Conservation (phyloP, 2,329 filamentous ascomycete genomes). For the Fusarium dlaminii region DNA sequence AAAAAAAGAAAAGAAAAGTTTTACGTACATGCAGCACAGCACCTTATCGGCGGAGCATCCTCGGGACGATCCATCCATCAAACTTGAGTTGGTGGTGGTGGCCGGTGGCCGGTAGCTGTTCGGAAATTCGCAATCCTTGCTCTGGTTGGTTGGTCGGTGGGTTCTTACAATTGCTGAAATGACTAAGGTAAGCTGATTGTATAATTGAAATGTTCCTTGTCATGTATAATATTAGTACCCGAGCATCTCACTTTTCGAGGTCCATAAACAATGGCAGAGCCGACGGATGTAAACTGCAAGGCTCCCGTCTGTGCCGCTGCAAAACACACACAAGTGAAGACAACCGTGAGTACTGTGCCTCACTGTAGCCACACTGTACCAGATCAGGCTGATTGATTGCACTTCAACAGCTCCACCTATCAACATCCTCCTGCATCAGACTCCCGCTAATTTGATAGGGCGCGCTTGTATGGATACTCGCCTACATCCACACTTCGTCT, state of each 20-base stretch:
- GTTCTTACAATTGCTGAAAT: background rate
- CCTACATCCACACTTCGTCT: slow-evolving; percentile 22
- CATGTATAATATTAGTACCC: background rate
- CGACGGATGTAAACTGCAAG: slow-evolving; percentile 17
- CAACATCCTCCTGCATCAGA: slow-evolving; percentile 23
- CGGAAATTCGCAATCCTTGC: slow-evolving; percentile 27
- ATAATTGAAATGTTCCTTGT: background rate
- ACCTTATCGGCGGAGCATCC: slow-evolving; percentile 42
- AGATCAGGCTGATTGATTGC: slow-evolving; percentile 21
- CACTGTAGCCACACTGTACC: background rate
- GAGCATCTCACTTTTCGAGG: slow-evolving; percentile 5
- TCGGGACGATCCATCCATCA: slow-evolving; percentile 34
- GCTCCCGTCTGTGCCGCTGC: slow-evolving; percentile 25
- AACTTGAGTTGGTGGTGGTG: background rate
- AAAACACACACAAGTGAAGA: background rate
- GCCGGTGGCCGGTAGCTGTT: slow-evolving; percentile 20
- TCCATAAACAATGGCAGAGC: slow-evolving; percentile 17
- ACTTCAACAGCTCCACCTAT: slow-evolving; percentile 18
- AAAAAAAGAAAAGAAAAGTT: slow-evolving; percentile 32
- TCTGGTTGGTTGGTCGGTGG: background rate
- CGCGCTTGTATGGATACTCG: slow-evolving; percentile 17
- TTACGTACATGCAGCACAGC: slow-evolving; percentile 19
- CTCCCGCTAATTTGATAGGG: slow-evolving; percentile 13
- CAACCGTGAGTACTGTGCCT: background rate
- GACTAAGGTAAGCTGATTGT: slow-evolving; percentile 12